Conservation (phyloP, 2,329 filamentous ascomycete genomes). For the Verticillium isaacii region DNA sequence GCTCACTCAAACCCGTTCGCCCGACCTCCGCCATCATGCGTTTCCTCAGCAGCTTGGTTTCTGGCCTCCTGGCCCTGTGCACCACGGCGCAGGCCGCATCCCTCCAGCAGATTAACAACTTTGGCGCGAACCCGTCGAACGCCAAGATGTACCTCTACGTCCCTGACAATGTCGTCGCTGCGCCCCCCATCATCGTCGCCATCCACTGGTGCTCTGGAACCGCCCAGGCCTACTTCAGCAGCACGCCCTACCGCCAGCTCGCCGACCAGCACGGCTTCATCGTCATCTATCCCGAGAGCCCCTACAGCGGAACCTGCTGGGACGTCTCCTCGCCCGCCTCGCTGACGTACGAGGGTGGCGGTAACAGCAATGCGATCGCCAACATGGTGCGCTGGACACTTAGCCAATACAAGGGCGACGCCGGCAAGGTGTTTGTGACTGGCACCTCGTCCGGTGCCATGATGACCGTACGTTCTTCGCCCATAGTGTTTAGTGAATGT, state of each 20-base stretch:
- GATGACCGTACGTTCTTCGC: conserved; percentile 34
- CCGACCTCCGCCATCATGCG: background rate
- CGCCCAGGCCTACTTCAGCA: conserved; percentile 40
- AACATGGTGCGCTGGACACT: conserved; percentile 56
- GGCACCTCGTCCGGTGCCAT: conserved; percentile 45
- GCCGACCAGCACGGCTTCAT: conserved; percentile 37
- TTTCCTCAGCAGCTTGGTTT: background rate
- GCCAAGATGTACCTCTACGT: conserved; percentile 23
- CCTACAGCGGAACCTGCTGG: conserved; percentile 50
- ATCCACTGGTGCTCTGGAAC: conserved; percentile 51
- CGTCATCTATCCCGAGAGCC: conserved; percentile 51
- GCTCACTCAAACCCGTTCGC: background rate
- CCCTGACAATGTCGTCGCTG: conserved; percentile 21
- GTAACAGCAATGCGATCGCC: conserved; percentile 50
- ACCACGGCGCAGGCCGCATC: conserved; percentile 13
- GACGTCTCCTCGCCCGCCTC: conserved; percentile 47
- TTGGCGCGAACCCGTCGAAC: conserved; percentile 25
- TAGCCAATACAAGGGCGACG: conserved; percentile 45
- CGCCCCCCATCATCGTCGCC: conserved; percentile 43
- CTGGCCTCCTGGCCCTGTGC: background rate
- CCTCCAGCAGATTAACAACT: conserved; percentile 32
- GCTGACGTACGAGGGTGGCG: conserved; percentile 51
- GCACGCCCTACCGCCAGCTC: conserved; percentile 41
- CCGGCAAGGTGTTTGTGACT: conserved; percentile 46
- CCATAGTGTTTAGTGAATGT: background rate